Percentiles rank a stretch among this genome's conserved stretches.
Evolutionary conservation across 768 basidiomycete genomes (phyloP).

Genomic region (Boletus subcaerulescens): DNA sequence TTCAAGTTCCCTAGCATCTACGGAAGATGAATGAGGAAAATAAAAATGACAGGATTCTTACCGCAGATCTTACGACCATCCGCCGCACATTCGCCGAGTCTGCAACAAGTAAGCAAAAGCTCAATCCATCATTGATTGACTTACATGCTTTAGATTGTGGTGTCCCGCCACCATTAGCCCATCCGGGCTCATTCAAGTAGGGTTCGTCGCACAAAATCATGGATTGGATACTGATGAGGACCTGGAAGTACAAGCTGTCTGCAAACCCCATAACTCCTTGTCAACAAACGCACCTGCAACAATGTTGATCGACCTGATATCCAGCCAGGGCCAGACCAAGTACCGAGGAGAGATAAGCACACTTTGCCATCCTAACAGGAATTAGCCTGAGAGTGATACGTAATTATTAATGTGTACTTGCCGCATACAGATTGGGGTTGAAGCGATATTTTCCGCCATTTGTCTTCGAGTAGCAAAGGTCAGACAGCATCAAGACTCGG

Average conservation of each 20-base stretch:
- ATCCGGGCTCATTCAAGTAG: slow-evolving; percentile 90
- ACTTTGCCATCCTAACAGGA: slow-evolving; percentile 86
- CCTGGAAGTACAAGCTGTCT: slow-evolving; percentile 32
- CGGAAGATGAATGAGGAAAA: slow-evolving; percentile 7
- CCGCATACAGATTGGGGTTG: slow-evolving; percentile 93
- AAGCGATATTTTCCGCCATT: slow-evolving; percentile 87
- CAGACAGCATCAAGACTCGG: slow-evolving; percentile 6
- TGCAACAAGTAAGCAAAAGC: slow-evolving; percentile 30
- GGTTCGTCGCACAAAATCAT: slow-evolving; percentile 95
- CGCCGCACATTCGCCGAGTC: slow-evolving; percentile 91
- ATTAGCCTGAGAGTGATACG: not conserved
- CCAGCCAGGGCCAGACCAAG: slow-evolving; percentile 95
- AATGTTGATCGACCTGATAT: slow-evolving; percentile 85
- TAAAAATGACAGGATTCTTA: slow-evolving; percentile 32
- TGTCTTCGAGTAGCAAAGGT: slow-evolving; percentile 46
- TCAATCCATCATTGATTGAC: slow-evolving; percentile 18
- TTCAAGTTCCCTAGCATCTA: slow-evolving; percentile 86
- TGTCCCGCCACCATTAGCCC: slow-evolving; percentile 71
- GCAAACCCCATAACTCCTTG: not conserved
- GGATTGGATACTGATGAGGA: slow-evolving; percentile 92
- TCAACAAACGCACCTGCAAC: slow-evolving; percentile 56
- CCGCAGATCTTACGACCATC: slow-evolving; percentile 89
- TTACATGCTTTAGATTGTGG: slow-evolving; percentile 75
- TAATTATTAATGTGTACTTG: slow-evolving; percentile 33
- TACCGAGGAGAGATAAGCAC: slow-evolving; percentile 86